These are phyloP conservation scores for Bipolaris sorokiniana DNA, from an alignment of 2,329 filamentous ascomycete species.

Conservation along the genomic window DNA sequence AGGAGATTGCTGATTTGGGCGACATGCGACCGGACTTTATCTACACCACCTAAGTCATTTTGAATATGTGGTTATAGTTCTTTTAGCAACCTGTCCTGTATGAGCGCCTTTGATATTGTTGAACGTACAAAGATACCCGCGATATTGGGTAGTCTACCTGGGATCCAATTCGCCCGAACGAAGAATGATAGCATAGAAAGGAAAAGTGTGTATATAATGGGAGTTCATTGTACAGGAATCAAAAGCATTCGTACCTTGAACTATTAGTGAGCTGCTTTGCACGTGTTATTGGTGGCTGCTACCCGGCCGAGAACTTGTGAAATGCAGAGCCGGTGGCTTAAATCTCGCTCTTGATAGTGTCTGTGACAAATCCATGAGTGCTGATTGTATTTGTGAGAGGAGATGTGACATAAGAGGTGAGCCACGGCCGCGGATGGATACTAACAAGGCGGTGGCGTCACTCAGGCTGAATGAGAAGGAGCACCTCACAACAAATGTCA, in stretches of 20 bases:
- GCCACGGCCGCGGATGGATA: background rate
- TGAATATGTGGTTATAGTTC: background rate
- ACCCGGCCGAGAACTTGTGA: background rate
- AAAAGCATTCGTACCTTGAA: background rate
- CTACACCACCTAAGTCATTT: constrained; percentile 63
- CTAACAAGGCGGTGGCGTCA: background rate
- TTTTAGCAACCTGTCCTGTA: background rate
- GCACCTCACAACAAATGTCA: background rate
- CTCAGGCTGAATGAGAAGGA: background rate
- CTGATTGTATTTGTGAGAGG: background rate
- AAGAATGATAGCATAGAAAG: background rate
- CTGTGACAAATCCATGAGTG: background rate
- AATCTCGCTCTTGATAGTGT: background rate
- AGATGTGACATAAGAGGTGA: background rate
- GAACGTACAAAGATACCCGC: background rate
- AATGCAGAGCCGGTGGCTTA: background rate
- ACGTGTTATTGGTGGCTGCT: background rate
- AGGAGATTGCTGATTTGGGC: constrained; percentile 70
- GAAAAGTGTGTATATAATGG: too few relatives aligned
- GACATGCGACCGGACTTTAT: constrained; percentile 73
- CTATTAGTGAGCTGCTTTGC: background rate
- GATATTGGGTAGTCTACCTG: background rate
- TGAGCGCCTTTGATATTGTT: background rate
- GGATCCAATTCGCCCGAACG: background rate
- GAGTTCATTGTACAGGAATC: background rate